Evolutionary conservation across 768 basidiomycete species (phyloP), one percentile per base, ranked within the genome.

Genomic region (Xerocomus potaroensis): DNA sequence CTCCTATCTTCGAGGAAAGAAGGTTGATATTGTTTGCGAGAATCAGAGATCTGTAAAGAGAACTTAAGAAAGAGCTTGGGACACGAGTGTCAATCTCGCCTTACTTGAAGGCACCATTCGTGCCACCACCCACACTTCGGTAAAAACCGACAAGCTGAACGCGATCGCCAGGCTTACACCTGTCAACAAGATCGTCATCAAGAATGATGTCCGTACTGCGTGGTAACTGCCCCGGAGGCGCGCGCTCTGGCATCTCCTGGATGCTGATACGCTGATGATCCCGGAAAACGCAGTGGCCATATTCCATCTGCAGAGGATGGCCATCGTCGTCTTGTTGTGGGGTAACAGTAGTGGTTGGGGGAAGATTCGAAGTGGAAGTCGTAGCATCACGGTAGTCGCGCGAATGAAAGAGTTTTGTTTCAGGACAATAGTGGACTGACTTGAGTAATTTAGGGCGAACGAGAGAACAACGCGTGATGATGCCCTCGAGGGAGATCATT

Each of bases 241-340:
- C 94, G 19, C 96, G 83, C 69, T 99, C 96, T 3, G 96, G 96
- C 95, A 99, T 98, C 63, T 99, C 96, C 71, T 99, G 96, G 52
- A 99, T 98, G 66, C 84, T 92, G 62, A 98, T 90, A 54, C 92
- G 83, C 68, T 99, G 96, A 67, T 98, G 91, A 69, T 99, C 96
- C 47, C 90, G 76, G 73, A 96, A 99, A 8, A 87, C 80, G 62
- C 87, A 91, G 53, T 85, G 74, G 5, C 96, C 96, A 62, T 83
- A 98, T 70, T 99, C 96, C 56, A 84, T 96, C 67, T 92, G 81
- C 40, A 99, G 72, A 18, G 80, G 73, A 60, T 83, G 80, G 2
- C 92, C 94, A 43, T 95, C 87, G 33, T 93, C 93, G 65, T 98
- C 93, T 35, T 83, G 83, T 67, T 92, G 87, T 5, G 96, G 96